phyloP scores from a whole-genome alignment of 2,329 filamentous ascomycete genomes.

The Alternaria metachromatica region DNA sequence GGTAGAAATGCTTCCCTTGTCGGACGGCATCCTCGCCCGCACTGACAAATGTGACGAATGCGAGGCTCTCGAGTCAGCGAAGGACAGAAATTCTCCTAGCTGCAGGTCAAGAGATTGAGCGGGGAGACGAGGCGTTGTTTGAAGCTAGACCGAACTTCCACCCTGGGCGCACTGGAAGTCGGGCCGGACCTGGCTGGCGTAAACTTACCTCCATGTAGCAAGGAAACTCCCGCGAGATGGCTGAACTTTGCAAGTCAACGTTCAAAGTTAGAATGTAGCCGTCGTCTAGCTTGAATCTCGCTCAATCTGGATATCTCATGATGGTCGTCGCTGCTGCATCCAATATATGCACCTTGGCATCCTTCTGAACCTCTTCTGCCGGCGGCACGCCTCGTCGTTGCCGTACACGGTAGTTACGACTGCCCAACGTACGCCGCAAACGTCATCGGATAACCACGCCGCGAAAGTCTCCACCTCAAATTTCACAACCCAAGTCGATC shows the following conservation, averaged over 20 bases:
- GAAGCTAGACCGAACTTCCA: slow-evolving; percentile 1
- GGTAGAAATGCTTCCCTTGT: background rate
- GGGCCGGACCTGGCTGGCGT: background rate
- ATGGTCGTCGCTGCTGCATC: background rate
- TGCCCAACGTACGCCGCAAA: background rate
- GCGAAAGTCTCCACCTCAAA: background rate
- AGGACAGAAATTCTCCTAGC: slow-evolving; percentile 1
- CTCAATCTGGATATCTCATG: background rate
- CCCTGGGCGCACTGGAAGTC: background rate
- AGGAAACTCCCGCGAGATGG: background rate
- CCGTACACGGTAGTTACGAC: background rate
- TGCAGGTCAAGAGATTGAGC: background rate
- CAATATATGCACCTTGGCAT: background rate
- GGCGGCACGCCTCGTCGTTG: background rate
- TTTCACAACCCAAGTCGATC: background rate
- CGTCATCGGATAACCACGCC: background rate
- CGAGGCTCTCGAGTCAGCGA: background rate
- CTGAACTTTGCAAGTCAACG: background rate
- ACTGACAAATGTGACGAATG: background rate
- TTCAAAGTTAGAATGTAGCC: background rate
- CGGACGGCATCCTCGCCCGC: background rate
- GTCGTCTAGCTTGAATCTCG: background rate
- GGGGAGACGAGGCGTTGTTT: background rate
- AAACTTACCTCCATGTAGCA: background rate
- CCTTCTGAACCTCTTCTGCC: background rate